Percentiles rank a stretch among this genome's conserved stretches.
phyloP scores from a whole-genome alignment of 495 filamentous ascomycete genomes.

The Glonium stellatum region DNA sequence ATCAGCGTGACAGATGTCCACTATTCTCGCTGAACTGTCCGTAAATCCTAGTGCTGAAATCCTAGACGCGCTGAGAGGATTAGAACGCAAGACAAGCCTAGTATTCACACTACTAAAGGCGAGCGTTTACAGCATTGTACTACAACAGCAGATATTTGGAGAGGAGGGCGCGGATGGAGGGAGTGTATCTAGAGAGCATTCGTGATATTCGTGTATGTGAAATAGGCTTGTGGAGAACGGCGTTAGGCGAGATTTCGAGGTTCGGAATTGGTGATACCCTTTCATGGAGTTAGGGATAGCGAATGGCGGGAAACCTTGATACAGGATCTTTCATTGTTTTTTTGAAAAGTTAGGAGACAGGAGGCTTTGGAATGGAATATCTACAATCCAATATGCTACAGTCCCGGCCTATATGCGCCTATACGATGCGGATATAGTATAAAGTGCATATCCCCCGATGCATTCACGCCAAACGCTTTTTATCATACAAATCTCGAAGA shows the following conservation, averaged over 20 bases:
- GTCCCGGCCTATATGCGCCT: not conserved
- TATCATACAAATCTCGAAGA: not conserved
- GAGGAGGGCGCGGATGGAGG: slow-evolving; percentile 42
- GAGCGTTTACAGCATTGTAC: slow-evolving; percentile 94
- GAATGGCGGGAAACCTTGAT: no score
- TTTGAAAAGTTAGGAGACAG: not conserved
- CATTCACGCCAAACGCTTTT: not conserved
- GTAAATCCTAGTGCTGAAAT: slow-evolving; percentile 61
- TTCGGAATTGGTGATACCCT: not conserved
- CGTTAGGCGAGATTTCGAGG: not conserved
- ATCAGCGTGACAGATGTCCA: slow-evolving; percentile 47
- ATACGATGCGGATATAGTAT: slow-evolving; percentile 11
- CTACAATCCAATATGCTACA: slow-evolving; percentile 1
- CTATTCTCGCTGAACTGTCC: slow-evolving; percentile 54
- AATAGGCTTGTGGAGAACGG: not conserved
- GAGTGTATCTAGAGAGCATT: not conserved
- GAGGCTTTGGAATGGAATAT: slow-evolving; percentile 7
- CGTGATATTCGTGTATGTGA: not conserved
- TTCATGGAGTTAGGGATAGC: not conserved
- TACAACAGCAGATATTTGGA: slow-evolving; percentile 87
- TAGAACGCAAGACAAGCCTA: slow-evolving; percentile 88
- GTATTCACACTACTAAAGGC: slow-evolving; percentile 95
- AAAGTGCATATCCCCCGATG: slow-evolving; percentile 1
- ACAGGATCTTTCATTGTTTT: not conserved
- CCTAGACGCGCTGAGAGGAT: slow-evolving; percentile 72